phyloP scores from a whole-genome alignment of 2,329 filamentous ascomycete genomes.

The Fusarium drepaniforme region DNA sequence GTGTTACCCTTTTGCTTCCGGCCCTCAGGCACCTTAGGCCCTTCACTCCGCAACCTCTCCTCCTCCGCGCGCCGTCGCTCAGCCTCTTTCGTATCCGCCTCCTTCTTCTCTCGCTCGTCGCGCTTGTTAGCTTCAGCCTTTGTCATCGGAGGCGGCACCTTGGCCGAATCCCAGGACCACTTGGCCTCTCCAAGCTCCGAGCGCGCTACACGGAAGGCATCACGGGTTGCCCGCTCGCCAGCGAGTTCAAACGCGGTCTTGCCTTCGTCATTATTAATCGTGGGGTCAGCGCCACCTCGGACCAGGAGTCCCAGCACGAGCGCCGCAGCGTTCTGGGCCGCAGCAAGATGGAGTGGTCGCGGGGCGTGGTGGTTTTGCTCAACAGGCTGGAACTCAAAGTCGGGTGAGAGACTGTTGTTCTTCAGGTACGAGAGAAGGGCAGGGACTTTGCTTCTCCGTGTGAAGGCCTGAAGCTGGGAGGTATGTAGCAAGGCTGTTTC shows the following conservation, averaged over 20 bases:
- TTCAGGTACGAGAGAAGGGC: slow-evolving; percentile 87
- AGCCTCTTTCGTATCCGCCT: slow-evolving; percentile 75
- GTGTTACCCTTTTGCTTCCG: slow-evolving; percentile 65
- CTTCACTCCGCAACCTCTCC: slow-evolving; percentile 77
- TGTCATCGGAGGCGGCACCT: slow-evolving; percentile 78
- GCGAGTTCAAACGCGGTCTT: slow-evolving; percentile 89
- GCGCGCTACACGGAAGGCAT: slow-evolving; percentile 91
- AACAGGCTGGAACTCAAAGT: slow-evolving; percentile 81
- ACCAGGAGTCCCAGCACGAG: slow-evolving; percentile 82
- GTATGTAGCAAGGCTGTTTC: slow-evolving; percentile 87
- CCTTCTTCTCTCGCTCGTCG: slow-evolving; percentile 76
- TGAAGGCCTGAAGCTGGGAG: slow-evolving; percentile 86
- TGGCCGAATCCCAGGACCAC: slow-evolving; percentile 84
- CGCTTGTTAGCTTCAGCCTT: slow-evolving; percentile 78
- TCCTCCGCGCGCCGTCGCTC: slow-evolving; percentile 80
- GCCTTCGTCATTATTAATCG: slow-evolving; percentile 77
- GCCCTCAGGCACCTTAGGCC: slow-evolving; percentile 64
- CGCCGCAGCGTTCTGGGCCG: slow-evolving; percentile 81
- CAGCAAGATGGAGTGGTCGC: slow-evolving; percentile 87
- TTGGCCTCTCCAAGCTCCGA: slow-evolving; percentile 80
- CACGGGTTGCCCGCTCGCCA: slow-evolving; percentile 86
- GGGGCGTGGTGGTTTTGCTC: slow-evolving; percentile 84
- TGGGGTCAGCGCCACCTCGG: slow-evolving; percentile 82
- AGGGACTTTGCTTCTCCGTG: slow-evolving; percentile 90
- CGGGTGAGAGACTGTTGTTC: slow-evolving; percentile 76